Evolutionary conservation across 2,329 filamentous ascomycete species (phyloP).

Genomic region (Colletotrichum sp.): DNA sequence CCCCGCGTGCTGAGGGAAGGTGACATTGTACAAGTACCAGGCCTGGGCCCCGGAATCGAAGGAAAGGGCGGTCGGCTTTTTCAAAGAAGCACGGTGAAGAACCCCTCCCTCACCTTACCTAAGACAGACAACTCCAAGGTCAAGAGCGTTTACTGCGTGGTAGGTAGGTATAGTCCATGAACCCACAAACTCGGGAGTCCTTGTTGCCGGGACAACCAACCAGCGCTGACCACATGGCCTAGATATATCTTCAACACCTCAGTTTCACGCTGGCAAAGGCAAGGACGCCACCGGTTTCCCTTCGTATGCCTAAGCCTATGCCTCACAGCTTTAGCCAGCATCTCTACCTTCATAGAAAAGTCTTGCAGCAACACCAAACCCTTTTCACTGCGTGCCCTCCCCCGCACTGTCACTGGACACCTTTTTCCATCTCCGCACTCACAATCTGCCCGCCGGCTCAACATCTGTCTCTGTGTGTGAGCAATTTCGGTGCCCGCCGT

Average conservation of each 20-base stretch:
- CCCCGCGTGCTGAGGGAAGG: not conserved
- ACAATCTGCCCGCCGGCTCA: not conserved
- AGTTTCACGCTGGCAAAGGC: not conserved
- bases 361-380: not conserved
- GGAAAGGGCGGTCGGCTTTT: not conserved
- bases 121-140: not conserved
- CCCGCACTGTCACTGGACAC: not conserved
- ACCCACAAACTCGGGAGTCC: not conserved
- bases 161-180: not conserved
- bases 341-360: slow-evolving; percentile 6
- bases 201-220: slow-evolving; percentile 21
- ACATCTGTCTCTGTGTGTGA: not conserved
- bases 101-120: not conserved
- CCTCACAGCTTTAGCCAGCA: not conserved
- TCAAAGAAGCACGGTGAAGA: not conserved
- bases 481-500: not conserved
- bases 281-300: not conserved
- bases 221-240: slow-evolving; percentile 10
- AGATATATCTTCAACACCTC: slow-evolving; percentile 15
- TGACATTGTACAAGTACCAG: not conserved
- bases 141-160: not conserved
- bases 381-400: not conserved
- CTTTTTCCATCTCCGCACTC: not conserved
- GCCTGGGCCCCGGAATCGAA: not conserved
- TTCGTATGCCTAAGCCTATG: not conserved